Conservation (phyloP, 1,284 basidiomycete species). For the Microbotryum violaceum region DNA sequence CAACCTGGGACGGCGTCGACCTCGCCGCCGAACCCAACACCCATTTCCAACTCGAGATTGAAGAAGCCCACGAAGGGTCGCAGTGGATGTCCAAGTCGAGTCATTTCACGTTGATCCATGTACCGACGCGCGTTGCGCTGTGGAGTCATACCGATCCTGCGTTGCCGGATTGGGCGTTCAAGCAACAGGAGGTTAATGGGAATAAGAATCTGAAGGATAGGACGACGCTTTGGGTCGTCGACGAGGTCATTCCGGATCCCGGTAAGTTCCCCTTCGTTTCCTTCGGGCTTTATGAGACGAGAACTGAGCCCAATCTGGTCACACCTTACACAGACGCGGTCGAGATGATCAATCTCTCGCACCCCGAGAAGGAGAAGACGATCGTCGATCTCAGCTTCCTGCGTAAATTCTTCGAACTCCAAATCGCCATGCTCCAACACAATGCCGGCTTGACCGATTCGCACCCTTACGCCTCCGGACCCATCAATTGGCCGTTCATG, state of each 20-base stretch:
- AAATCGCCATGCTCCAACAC: slow-evolving; percentile 92
- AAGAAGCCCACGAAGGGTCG: slow-evolving; percentile 65
- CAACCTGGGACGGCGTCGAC: slow-evolving; percentile 65
- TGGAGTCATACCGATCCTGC: slow-evolving; percentile 75
- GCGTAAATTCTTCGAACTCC: slow-evolving; percentile 88
- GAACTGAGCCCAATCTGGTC: neutral
- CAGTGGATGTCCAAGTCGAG: slow-evolving; percentile 85
- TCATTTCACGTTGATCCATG: slow-evolving; percentile 81
- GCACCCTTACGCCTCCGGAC: slow-evolving; percentile 89
- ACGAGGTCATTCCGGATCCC: slow-evolving; percentile 62
- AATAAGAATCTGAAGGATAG: slow-evolving; percentile 86
- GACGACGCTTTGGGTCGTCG: slow-evolving; percentile 77
- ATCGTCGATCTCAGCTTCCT: slow-evolving; percentile 75
- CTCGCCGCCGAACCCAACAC: slow-evolving; percentile 59
- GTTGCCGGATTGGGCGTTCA: slow-evolving; percentile 92
- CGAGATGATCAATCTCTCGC: slow-evolving; percentile 16
- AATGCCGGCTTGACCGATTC: slow-evolving; percentile 90
- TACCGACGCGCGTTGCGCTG: slow-evolving; percentile 81
- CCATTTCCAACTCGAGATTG: slow-evolving; percentile 65
- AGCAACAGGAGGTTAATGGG: slow-evolving; percentile 96
- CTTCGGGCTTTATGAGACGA: neutral
- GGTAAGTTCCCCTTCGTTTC: slow-evolving; percentile 4
- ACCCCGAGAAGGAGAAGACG: slow-evolving; percentile 47
- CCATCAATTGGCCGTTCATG: slow-evolving; percentile 97
- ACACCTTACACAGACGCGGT: neutral